Base-by-base conservation (phyloP, 495 filamentous ascomycete genomes). In the Aspergillus hancockii region DNA sequence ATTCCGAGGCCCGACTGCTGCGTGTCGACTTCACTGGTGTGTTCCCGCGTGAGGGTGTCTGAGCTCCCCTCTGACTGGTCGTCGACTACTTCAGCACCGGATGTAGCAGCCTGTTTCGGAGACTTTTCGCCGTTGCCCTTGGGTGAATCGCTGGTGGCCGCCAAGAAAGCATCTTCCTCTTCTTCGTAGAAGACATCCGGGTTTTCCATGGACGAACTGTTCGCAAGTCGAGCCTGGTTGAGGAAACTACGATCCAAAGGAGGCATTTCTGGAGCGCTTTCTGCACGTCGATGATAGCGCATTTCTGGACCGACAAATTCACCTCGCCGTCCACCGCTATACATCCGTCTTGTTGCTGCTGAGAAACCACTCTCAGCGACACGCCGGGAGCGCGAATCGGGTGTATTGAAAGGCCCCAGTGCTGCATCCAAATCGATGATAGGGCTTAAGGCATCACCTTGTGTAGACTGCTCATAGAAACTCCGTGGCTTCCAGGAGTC, bases 391-490 rank as follows among this genome's bases (percentile, higher is more conserved):
- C 68, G 62, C 62, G 79, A 80, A 58, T 83, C 75, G 4, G 91
- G 91, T 1, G 90, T 93, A 66, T 94, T 92, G 74, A 96, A 96
- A 0, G 94, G 92, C 3, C 91, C 91, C 12, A 98, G 78, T n/a
- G 93, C 94, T 36, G 93, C 94, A 79, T 98, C 94, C 41, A 98
- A 78, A 75, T 98, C 94, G 54, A 98, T 93, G 58, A 96, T 84
- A 6, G 89, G 90, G 63, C 86, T 92, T 49, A 86, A 78, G 2
- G 76, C 62, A 54, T 90, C 87, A 34, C 83, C 79, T 30, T 65
- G 59, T 13, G 88, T 84, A 4, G 52, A 59, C 57, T 79, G 76
- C 52, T 79, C 76, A 40, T 79, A 73, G 59, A 79, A 74, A 50
- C 75, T 77, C 55, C 74, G 71, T 8, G 79, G 78, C 53, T 80